Conservation (phyloP, 345 rosid genomes). For the Viola odorata region DNA sequence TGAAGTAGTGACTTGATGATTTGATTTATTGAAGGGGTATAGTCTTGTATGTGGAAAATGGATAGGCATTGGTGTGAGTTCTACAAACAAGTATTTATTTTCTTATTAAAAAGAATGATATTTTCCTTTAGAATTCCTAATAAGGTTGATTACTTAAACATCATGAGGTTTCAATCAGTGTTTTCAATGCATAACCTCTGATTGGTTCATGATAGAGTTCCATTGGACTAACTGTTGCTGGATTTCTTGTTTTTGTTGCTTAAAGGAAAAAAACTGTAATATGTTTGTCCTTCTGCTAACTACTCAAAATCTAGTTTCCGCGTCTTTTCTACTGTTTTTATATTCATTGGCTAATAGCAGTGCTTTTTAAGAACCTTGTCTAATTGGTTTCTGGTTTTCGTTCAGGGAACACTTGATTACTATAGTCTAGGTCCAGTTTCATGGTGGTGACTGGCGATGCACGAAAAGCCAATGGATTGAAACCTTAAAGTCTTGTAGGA, state of each 20-base stretch:
- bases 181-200: too few species aligned
- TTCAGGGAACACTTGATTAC: constrained; percentile 60
- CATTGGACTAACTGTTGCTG: too few species aligned
- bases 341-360: background rate
- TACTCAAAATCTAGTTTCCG: background rate
- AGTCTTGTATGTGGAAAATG: background rate
- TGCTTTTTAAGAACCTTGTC: background rate
- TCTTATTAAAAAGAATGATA: too few species aligned
- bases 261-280: background rate
- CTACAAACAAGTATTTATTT: too few species aligned
- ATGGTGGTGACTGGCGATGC: constrained; percentile 79
- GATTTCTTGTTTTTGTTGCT: too few species aligned
- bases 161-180: too few species aligned
- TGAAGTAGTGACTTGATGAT: background rate
- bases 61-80: too few species aligned
- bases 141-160: too few species aligned
- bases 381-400: background rate
- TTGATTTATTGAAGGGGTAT: background rate
- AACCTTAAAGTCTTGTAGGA: too few species aligned
- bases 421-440: constrained; percentile 77
- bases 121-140: too few species aligned
- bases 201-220: too few species aligned
- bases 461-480: background rate
- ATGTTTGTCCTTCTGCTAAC: background rate
- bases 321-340: background rate